Conservation (phyloP, 2,329 filamentous ascomycete genomes). For the Sclerotinia minor region DNA sequence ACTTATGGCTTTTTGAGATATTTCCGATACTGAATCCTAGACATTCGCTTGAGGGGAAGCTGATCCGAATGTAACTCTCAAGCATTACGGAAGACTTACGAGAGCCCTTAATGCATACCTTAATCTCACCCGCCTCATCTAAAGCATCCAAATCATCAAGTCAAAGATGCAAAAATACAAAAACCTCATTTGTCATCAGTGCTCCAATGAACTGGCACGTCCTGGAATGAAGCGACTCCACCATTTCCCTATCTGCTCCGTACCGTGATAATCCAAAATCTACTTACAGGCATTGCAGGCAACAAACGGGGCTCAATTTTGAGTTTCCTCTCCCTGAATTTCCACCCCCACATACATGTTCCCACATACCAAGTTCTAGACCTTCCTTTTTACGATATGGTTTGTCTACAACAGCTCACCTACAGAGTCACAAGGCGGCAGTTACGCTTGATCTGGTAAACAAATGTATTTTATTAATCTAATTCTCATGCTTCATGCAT, state of each 20-base stretch:
- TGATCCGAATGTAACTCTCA: slow-evolving; percentile 22
- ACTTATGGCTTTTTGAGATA: not conserved
- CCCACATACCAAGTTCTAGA: slow-evolving; percentile 21
- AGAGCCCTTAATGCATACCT: slow-evolving; percentile 19
- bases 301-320: slow-evolving; percentile 14
- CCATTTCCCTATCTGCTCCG: slow-evolving; percentile 16
- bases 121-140: slow-evolving; percentile 6
- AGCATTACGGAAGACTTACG: slow-evolving; percentile 9
- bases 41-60: slow-evolving; percentile 16
- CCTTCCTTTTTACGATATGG: slow-evolving; percentile 20
- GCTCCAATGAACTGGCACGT: slow-evolving; percentile 8
- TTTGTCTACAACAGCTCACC: slow-evolving; percentile 9
- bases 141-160: not conserved
- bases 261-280: not conserved
- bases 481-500: slow-evolving; percentile 12
- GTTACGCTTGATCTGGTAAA: slow-evolving; percentile 24
- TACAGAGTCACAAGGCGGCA: slow-evolving; percentile 21
- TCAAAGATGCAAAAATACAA: not conserved
- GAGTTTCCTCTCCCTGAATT: slow-evolving; percentile 10
- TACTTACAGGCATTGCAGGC: slow-evolving; percentile 7
- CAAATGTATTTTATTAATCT: slow-evolving; percentile 19
- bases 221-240: not conserved
- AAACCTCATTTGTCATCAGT: not conserved
- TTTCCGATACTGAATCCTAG: slow-evolving; percentile 4
- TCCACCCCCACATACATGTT: slow-evolving; percentile 19